These are phyloP conservation scores for Fusarium sp. DNA, from an alignment of 2,329 filamentous ascomycete genomes.

Conservation along the genomic window DNA sequence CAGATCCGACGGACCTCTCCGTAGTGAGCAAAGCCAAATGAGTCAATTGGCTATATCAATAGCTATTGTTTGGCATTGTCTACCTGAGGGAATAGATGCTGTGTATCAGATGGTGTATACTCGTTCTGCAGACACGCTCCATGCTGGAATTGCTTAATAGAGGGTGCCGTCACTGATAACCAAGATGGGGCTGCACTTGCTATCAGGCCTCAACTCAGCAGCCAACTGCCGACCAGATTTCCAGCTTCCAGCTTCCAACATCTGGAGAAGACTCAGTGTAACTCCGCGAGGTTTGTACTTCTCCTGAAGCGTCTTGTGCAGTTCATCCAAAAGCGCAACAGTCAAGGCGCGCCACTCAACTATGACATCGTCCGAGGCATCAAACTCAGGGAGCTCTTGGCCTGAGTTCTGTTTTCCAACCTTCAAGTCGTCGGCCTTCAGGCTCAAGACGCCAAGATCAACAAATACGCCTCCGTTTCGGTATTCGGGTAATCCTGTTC, in stretches of 20 bases:
- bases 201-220: conserved; percentile 81
- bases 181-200: conserved; percentile 85
- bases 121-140: no score
- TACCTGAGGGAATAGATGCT: no score
- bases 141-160: background rate
- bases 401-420: conserved; percentile 59
- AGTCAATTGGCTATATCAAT: no score
- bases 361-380: conserved; percentile 68
- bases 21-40: background rate
- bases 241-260: conserved; percentile 68
- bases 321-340: conserved; percentile 66
- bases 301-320: conserved; percentile 54
- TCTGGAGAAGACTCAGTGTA: conserved; percentile 60
- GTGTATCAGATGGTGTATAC: no score
- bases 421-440: conserved; percentile 61
- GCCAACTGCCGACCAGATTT: conserved; percentile 83
- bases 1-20: background rate
- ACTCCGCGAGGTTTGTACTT: conserved; percentile 49
- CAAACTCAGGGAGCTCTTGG: conserved; percentile 63
- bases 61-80: background rate
- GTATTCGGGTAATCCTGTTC: conserved; percentile 79
- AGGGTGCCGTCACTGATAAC: conserved; percentile 33
- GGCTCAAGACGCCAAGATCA: conserved; percentile 66
- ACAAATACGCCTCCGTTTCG: conserved; percentile 79
- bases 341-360: conserved; percentile 73